Evolutionary conservation across 2,329 filamentous ascomycete genomes (phyloP), one percentile per base, ranked within the genome.

Genomic region (Fusarium nurragi): DNA sequence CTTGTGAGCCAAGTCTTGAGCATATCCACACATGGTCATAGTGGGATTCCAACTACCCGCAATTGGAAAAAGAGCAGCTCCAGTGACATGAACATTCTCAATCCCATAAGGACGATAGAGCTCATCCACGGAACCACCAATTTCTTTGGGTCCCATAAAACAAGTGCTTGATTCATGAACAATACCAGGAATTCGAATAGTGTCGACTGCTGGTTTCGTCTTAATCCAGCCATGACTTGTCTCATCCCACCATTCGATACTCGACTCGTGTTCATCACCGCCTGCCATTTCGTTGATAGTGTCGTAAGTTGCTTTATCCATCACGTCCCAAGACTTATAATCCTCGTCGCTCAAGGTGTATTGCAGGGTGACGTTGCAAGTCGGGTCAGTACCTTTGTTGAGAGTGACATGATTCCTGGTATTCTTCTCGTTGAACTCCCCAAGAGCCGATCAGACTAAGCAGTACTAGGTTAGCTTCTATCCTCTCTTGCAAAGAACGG

Each of bases 31-130:
- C 32, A 38, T 48, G 10, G 45, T 48, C 45, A 38, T 48, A 6
- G 45, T 48, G 2, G 45, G 45, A n/a, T 48, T 48, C 32, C 45
- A 48, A 48, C 45, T 38, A 6, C 45, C 32, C n/a, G 45, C 45
- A 38, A 32, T 48, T n/a, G 23, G 45, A 13, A 48, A 48, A 18
- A 48, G 18, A 9, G 45, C 32, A 21, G 45, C 18, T 13, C 45
- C 32, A 38, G 32, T 38, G 18, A 48, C 45, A 38, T 38, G 32
- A 28, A 48, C 45, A 48, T 48, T 48, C 10, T 48, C 45, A 48
- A 48, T 28, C 7, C 45, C 32, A 48, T 38, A 32, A n/a, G 45
- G 32, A 26, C 45, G 32, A 19, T 48, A 48, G 13, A 48, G 32
- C 12, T 48, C 23, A 36, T 48, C 19, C 9, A 48, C 45, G 8